These are phyloP conservation scores for Batkoa obscura DNA, from an alignment of 371 early-diverging fungal genomes.

Conservation along the genomic window DNA sequence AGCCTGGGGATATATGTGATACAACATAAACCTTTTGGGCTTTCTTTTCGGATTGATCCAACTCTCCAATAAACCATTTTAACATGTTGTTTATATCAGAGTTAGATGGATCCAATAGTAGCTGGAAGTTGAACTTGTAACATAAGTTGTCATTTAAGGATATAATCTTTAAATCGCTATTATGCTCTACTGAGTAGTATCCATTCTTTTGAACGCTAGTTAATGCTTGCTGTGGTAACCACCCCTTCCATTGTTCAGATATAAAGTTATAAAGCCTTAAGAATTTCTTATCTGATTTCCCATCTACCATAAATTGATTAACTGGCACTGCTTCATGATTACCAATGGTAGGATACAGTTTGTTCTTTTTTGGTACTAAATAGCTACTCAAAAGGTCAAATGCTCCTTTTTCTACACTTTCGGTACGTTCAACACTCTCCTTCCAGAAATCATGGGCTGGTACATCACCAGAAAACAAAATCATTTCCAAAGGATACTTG, in stretches of 20 bases:
- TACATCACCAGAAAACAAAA: conserved; percentile 36
- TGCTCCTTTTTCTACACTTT: conserved; percentile 8
- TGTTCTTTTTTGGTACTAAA: neutral
- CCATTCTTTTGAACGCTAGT: conserved; percentile 1
- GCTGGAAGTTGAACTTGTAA: conserved; percentile 6
- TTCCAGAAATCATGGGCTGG: conserved; percentile 43
- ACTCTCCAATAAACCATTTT: conserved; percentile 6
- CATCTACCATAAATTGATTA: conserved; percentile 8
- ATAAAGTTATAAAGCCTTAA: conserved; percentile 2
- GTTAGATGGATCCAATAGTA: conserved; percentile 3
- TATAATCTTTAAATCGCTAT: conserved; percentile 5
- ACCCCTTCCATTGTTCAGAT: conserved; percentile 9
- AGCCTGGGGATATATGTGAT: neutral
- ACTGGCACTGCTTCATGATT: conserved; percentile 11
- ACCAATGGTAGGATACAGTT: conserved; percentile 9
- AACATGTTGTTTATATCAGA: conserved; percentile 8
- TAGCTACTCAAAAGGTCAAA: conserved; percentile 3
- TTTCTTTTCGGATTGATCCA: conserved; percentile 6
- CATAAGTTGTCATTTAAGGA: conserved; percentile 8
- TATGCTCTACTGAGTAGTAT: conserved; percentile 7
- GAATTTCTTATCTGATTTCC: neutral
- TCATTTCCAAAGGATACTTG: conserved; percentile 19
- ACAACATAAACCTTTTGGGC: conserved; percentile 7
- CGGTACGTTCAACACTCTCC: conserved; percentile 20
- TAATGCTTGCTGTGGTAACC: conserved; percentile 5